These are phyloP conservation scores for Zygnema circumcarinatum DNA, from an alignment of 139 green algal genomes.

Conservation along the genomic window DNA sequence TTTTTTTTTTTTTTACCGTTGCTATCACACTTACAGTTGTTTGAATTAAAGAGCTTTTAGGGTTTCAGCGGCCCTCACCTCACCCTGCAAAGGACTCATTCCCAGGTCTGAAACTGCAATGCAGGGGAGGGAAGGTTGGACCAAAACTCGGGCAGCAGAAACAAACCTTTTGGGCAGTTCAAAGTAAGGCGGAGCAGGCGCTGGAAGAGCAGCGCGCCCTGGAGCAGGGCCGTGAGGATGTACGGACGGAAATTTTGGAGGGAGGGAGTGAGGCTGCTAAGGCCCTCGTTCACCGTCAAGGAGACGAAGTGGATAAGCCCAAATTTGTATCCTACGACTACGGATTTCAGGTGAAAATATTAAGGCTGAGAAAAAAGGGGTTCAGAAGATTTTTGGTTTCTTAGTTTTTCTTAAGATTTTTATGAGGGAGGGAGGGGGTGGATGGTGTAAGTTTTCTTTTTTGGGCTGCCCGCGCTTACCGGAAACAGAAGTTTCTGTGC, in stretches of 20 bases:
- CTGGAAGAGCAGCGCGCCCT: background rate
- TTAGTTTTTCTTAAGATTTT: conserved; percentile 5
- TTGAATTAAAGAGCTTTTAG: no score
- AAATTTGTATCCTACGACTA: conserved; percentile 50
- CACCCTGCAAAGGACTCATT: no score
- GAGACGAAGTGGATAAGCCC: conserved; percentile 8
- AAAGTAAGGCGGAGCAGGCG: background rate
- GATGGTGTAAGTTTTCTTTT: background rate
- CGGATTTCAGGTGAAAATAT: conserved; percentile 41
- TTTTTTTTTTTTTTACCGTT: no score
- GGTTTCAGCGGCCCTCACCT: no score
- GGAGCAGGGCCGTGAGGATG: background rate
- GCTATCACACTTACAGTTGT: no score
- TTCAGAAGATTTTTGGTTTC: background rate
- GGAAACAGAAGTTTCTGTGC: background rate
- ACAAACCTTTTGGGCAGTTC: no score
- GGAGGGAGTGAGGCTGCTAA: background rate
- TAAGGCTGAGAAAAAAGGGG: background rate
- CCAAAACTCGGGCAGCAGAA: no score
- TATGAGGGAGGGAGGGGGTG: background rate
- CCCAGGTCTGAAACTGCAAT: no score
- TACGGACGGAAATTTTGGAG: background rate
- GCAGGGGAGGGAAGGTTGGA: no score
- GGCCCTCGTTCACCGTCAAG: background rate
- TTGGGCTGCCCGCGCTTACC: background rate